A percentile compares a stretch with the other conserved stretches of the same genome.
Conservation (phyloP, 1,284 basidiomycete genomes). For the Cryptococcus sp. region DNA sequence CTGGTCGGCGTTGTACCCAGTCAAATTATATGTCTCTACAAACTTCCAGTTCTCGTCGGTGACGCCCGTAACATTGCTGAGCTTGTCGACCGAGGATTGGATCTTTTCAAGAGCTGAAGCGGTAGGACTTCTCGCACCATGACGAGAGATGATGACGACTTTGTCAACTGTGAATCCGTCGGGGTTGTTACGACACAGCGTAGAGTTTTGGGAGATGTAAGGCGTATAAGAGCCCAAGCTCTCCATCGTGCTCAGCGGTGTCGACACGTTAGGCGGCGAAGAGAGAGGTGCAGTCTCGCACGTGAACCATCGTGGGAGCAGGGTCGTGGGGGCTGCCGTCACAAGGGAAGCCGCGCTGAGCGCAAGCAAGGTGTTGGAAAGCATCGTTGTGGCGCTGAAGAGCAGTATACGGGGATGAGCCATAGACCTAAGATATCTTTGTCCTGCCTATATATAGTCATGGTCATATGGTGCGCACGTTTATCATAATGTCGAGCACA, state of each 20-base stretch:
- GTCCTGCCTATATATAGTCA: too few species aligned
- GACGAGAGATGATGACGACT: conserved; percentile 15
- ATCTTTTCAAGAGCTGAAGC: conserved; percentile 11
- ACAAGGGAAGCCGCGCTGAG: background rate
- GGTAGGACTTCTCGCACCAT: conserved; percentile 20
- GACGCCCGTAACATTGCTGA: conserved; percentile 7
- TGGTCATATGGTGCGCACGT: too few species aligned
- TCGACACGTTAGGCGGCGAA: conserved; percentile 1
- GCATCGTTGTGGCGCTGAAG: background rate
- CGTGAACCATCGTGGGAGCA: background rate
- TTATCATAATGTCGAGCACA: too few species aligned
- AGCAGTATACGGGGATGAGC: too few species aligned
- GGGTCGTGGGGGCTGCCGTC: background rate
- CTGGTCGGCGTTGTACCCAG: background rate
- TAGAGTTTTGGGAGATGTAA: conserved; percentile 10
- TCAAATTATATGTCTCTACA: background rate
- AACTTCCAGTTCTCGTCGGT: background rate
- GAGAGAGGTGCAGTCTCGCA: background rate
- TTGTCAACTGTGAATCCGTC: conserved; percentile 12
- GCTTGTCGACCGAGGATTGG: conserved; percentile 7
- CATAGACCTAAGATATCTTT: too few species aligned
- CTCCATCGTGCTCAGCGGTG: conserved; percentile 1
- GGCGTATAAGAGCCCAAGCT: conserved; percentile 17
- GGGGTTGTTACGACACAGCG: conserved; percentile 6
- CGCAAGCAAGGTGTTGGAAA: background rate